Evolutionary conservation across 73 alveolate genomes (phyloP), one percentile per base, ranked within the genome.

Genomic region (Paramecium caudatum): DNA sequence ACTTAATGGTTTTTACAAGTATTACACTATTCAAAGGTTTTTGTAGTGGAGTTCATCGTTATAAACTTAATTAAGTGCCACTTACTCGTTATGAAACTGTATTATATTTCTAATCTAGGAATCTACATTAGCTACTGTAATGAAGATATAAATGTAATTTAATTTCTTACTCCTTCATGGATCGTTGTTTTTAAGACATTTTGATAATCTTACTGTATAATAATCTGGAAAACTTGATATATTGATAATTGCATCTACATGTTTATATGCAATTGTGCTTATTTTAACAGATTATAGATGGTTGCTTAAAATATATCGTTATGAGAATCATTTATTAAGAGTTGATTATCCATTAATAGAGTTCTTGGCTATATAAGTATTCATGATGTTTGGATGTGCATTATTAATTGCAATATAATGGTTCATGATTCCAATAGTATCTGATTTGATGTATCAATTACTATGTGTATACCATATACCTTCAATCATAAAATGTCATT

Each of bases 301-400:
- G 88, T 43, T 74, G 4, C 15, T 74, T 37, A 74, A 74, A 74
- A 74, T 74, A 8, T 74, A 74, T 21, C 17, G 68, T 15, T 74
- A 74, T 21, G 88, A 74, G 32, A 74, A 74, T 74, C 69, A 37
- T 45, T 36, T 74, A 5, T 43, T 74, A 19, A 74, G 88, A 43
- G 88, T 39, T 17, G 68, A 74, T 17, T 74, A 74, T 19, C 88
- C 88, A 1, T 23, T 74, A 8, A 17, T 74, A 4, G 88, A 74
- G 30, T 74, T 74, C 32, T 74, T 74, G 32, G 69, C 47, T 39
- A 41, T 74, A 9, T 30, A 74, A 74, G 47, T 74, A 19, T 74
- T 74, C 17, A 74, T 74, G 69, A 74, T 74, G 88, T 45, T 74
- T 74, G 68, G 69, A 41, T 36, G 62, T 10, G 88, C 69, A 21